Percentiles rank a stretch among this genome's conserved stretches.
These are phyloP conservation scores for Hysterium pulicare DNA, from an alignment of 2,329 filamentous ascomycete genomes.

Conservation along the genomic window DNA sequence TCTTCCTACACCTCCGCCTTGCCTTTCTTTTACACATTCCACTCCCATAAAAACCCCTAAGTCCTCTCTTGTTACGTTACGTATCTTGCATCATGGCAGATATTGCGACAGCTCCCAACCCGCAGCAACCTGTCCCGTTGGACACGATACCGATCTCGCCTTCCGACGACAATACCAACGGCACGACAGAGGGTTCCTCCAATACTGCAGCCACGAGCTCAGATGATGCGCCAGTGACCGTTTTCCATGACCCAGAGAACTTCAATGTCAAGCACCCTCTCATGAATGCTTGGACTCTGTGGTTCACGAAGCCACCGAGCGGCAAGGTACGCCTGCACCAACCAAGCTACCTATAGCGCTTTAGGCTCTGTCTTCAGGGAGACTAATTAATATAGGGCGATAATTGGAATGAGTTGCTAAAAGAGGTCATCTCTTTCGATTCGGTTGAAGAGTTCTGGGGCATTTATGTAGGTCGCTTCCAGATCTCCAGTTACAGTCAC, in stretches of 20 bases:
- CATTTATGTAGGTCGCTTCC: constrained; percentile 91
- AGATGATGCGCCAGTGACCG: constrained; percentile 56
- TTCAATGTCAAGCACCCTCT: constrained; percentile 99
- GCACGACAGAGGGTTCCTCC: constrained; percentile 39
- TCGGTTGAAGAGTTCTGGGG: constrained; percentile 99
- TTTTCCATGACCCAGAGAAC: constrained; percentile 98
- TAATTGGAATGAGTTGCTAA: constrained; percentile 97
- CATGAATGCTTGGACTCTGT: constrained; percentile 96
- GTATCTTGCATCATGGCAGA: constrained; percentile 26
- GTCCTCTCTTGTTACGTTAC: neutral
- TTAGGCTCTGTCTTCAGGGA: neutral
- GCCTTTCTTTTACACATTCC: neutral
- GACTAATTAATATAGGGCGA: constrained; percentile 62
- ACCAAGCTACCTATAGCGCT: neutral
- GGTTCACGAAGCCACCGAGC: constrained; percentile 98
- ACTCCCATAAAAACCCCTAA: constrained; percentile 1
- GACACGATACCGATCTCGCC: constrained; percentile 57
- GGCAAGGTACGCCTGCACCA: constrained; percentile 67
- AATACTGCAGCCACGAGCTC: constrained; percentile 38
- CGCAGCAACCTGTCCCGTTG: constrained; percentile 51
- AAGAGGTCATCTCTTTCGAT: constrained; percentile 98
- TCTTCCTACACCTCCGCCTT: constrained; percentile 7
- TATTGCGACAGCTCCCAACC: constrained; percentile 35
- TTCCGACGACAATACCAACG: constrained; percentile 43
- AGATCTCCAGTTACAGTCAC: neutral